Percentiles rank a stretch among this genome's conserved stretches.
phyloP scores from a whole-genome alignment of 2,329 filamentous ascomycete species.

The Beauveria pseudobassiana region DNA sequence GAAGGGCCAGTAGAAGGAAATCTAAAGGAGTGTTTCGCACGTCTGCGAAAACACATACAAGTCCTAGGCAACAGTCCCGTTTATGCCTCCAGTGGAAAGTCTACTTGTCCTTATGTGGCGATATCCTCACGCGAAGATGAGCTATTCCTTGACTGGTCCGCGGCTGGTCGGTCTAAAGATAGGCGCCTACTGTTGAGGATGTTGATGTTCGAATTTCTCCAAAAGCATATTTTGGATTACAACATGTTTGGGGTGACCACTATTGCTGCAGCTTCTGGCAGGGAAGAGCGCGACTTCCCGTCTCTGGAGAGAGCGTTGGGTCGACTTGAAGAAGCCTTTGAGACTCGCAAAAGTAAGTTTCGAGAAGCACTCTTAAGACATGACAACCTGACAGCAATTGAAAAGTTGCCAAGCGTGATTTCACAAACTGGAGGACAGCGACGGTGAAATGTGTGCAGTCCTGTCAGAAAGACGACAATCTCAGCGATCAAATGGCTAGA shows the following conservation, averaged over 20 bases:
- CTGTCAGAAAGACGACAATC: neutral
- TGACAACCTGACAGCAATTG: neutral
- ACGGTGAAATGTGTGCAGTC: neutral
- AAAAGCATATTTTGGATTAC: neutral
- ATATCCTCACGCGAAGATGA: neutral
- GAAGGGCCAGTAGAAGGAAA: neutral
- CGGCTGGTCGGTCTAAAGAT: neutral
- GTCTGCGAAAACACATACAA: neutral
- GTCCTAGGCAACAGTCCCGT: neutral
- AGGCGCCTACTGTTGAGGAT: neutral
- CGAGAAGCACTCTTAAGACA: fast-evolving
- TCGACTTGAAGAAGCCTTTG: neutral
- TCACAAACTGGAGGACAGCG: neutral
- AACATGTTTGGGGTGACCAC: neutral
- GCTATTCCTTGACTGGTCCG: neutral
- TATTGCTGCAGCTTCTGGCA: neutral
- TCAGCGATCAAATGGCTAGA: neutral
- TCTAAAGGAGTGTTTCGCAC: neutral
- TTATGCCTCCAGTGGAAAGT: neutral
- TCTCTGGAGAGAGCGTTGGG: neutral
- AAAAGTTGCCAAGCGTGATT: neutral
- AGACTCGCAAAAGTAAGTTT: neutral
- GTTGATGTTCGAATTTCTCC: neutral
- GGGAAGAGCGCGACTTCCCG: neutral
- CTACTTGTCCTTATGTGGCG: neutral